phyloP scores from a whole-genome alignment of 495 filamentous ascomycete genomes.

The Podospora comata region DNA sequence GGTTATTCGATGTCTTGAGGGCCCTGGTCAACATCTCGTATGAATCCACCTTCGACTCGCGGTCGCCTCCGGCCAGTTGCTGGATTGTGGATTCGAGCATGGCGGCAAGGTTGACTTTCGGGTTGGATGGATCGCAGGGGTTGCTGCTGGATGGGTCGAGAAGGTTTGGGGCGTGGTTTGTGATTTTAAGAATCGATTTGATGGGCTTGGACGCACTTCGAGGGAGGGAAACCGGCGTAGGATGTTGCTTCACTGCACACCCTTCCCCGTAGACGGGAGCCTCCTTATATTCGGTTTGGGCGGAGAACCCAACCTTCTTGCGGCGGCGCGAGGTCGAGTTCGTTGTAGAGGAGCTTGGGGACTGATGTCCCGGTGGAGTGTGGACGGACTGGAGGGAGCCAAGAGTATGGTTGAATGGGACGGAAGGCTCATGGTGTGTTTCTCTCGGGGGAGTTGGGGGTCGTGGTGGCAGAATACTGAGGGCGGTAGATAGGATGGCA shows the following conservation, averaged over 20 bases:
- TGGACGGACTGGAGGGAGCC: constrained; percentile 35
- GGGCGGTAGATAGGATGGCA: constrained; percentile 38
- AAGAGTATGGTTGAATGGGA: constrained; percentile 22
- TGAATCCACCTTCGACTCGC: constrained; percentile 72
- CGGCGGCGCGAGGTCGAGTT: constrained; percentile 52
- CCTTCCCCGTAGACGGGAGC: constrained; percentile 49
- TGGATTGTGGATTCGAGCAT: constrained; percentile 83
- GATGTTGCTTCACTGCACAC: constrained; percentile 36
- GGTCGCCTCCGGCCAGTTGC: constrained; percentile 68
- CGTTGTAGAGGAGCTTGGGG: constrained; percentile 53
- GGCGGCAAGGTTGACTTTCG: constrained; percentile 50
- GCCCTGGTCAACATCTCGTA: constrained; percentile 76
- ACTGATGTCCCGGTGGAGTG: constrained; percentile 49
- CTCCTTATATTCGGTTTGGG: constrained; percentile 68
- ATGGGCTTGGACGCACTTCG: constrained; percentile 64
- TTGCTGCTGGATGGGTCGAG: constrained; percentile 39
- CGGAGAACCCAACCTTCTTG: constrained; percentile 77
- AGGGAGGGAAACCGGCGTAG: constrained; percentile 47
- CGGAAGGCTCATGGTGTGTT: constrained; percentile 38
- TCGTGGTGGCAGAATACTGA: constrained; percentile 46
- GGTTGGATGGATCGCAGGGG: constrained; percentile 36
- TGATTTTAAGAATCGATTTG: constrained; percentile 85
- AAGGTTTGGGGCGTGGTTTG: constrained; percentile 44
- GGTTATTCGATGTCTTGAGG: constrained; percentile 71
- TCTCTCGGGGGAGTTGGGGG: constrained; percentile 57